A percentile compares a stretch with the other conserved stretches of the same genome.
These are phyloP conservation scores for Apiosordaria backusii DNA, from an alignment of 495 filamentous ascomycete genomes.

Conservation along the genomic window DNA sequence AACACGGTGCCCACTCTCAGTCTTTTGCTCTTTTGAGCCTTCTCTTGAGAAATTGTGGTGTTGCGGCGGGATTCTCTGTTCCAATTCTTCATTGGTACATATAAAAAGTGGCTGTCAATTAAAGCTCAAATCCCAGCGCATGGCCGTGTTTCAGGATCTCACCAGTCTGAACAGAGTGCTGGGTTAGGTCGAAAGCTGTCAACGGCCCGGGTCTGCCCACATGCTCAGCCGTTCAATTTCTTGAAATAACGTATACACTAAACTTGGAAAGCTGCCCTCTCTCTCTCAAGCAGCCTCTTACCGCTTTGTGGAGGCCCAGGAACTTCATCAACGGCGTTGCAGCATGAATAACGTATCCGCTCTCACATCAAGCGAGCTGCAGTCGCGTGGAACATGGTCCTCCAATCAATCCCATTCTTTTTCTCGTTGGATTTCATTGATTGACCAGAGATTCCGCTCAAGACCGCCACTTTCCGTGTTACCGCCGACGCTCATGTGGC, in stretches of 20 bases:
- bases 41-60: too few relatives aligned
- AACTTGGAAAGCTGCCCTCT: background rate
- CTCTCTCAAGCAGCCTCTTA: background rate
- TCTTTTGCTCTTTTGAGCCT: too few relatives aligned
- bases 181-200: background rate
- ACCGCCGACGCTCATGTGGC: background rate
- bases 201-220: background rate
- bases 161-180: background rate
- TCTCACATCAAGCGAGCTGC: background rate
- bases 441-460: too few relatives aligned
- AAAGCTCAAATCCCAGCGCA: conserved; percentile 1
- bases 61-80: too few relatives aligned
- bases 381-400: background rate
- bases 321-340: background rate
- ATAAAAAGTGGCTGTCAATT: background rate
- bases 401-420: background rate
- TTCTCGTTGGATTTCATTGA: background rate
- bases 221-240: too few relatives aligned
- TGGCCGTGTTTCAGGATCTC: conserved; percentile 5
- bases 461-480: background rate
- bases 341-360: conserved; percentile 2
- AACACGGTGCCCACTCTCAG: background rate
- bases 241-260: background rate
- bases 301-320: background rate
- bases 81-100: background rate